These are phyloP conservation scores for Ramichloridium luteum DNA, from an alignment of 2,329 filamentous ascomycete species.

Conservation along the genomic window DNA sequence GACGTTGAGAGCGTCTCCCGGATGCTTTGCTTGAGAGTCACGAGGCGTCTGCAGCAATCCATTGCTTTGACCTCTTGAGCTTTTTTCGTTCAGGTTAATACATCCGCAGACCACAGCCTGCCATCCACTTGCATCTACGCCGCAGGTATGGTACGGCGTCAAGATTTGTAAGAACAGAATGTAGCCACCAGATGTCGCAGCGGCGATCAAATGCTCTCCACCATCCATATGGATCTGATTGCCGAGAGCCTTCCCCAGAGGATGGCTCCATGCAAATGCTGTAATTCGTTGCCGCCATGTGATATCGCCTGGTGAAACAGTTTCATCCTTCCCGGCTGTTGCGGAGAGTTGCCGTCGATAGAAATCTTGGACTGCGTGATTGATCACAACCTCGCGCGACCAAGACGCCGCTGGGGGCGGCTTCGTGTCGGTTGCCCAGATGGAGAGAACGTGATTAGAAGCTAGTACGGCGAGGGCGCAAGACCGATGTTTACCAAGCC, in stretches of 20 bases:
- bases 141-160: constrained; percentile 26
- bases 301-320: constrained; percentile 10
- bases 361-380: constrained; percentile 33
- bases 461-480: constrained; percentile 45
- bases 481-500: constrained; percentile 41
- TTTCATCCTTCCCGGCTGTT: constrained; percentile 23
- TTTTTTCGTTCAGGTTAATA: too few species aligned
- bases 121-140: constrained; percentile 9
- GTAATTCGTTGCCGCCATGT: constrained; percentile 26
- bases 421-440: constrained; percentile 41
- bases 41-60: too few species aligned
- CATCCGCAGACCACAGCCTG: constrained; percentile 3
- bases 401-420: constrained; percentile 34
- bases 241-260: constrained; percentile 9
- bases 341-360: constrained; percentile 20
- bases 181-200: constrained; percentile 32
- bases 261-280: constrained; percentile 30
- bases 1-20: too few species aligned
- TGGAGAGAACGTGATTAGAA: constrained; percentile 42
- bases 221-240: constrained; percentile 4
- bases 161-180: constrained; percentile 26
- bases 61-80: too few species aligned
- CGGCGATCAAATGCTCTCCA: constrained; percentile 23
- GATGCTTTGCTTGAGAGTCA: too few species aligned
- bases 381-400: constrained; percentile 42